These are phyloP conservation scores for Bassia scoparia DNA, from an alignment of 148 eudicot species.

Conservation along the genomic window DNA sequence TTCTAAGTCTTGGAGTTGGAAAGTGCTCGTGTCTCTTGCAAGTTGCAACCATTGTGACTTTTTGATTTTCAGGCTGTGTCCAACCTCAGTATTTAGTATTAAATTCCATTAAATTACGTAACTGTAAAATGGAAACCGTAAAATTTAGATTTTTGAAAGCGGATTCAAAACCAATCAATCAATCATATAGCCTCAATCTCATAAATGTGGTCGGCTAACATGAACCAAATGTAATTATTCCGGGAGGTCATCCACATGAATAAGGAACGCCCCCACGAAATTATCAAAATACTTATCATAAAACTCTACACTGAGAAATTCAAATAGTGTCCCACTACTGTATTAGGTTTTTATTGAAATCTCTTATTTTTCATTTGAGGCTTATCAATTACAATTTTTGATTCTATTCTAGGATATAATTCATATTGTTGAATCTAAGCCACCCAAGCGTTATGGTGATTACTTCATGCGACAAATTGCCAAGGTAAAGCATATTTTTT, in stretches of 20 bases:
- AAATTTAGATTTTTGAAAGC: too few species aligned
- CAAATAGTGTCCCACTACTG: too few species aligned
- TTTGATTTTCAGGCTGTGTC: background rate
- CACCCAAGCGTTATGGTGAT: conserved; percentile 79
- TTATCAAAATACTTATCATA: too few species aligned
- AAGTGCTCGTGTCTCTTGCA: background rate
- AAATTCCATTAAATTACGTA: too few species aligned
- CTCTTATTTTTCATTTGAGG: background rate
- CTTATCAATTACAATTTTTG: background rate
- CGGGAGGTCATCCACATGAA: too few species aligned
- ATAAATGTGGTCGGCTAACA: too few species aligned
- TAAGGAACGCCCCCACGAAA: too few species aligned
- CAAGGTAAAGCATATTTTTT: conserved; percentile 45
- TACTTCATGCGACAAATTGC: conserved; percentile 86
- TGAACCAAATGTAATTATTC: too few species aligned
- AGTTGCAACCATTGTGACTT: background rate
- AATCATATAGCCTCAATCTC: too few species aligned
- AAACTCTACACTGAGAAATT: too few species aligned
- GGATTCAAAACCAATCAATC: too few species aligned
- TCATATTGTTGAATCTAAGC: conserved; percentile 66
- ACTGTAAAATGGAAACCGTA: too few species aligned
- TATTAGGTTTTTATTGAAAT: background rate
- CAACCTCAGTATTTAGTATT: background rate
- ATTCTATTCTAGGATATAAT: conserved; percentile 60
- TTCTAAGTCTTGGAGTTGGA: background rate